These are phyloP conservation scores for Schizosaccharomyces cryophilus DNA, from an alignment of 805 yeast genomes.

Conservation along the genomic window DNA sequence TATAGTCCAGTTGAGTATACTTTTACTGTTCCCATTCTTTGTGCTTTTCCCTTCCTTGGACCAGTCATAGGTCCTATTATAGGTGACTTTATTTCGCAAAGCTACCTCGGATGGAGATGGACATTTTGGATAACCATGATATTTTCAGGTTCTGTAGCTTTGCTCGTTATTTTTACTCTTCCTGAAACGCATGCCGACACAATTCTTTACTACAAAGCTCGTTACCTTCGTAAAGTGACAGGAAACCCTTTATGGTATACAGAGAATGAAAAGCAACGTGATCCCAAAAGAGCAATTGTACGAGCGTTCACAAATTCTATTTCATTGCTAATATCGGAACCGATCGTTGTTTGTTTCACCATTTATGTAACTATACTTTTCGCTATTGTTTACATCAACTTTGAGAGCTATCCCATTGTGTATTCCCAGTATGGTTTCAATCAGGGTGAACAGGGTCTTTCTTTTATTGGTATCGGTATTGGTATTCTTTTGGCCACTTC, in stretches of 20 bases:
- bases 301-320: constrained; percentile 55
- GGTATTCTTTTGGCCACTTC: constrained; percentile 56
- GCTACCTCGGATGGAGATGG: constrained; percentile 28
- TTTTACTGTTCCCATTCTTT: constrained; percentile 69
- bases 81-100: constrained; percentile 59
- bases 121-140: constrained; percentile 85
- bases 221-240: constrained; percentile 45
- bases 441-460: constrained; percentile 58
- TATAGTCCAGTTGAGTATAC: constrained; percentile 65
- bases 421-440: constrained; percentile 50
- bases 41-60: constrained; percentile 80
- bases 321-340: constrained; percentile 48
- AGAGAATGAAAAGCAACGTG: constrained; percentile 65
- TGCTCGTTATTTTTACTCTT: constrained; percentile 42
- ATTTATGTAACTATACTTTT: constrained; percentile 70
- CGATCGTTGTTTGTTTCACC: constrained; percentile 64
- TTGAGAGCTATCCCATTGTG: constrained; percentile 84
- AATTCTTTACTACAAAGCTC: constrained; percentile 48
- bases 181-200: constrained; percentile 62
- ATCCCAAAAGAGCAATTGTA: constrained; percentile 39
- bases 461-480: constrained; percentile 72
- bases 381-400: constrained; percentile 75
- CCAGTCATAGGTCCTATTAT: constrained; percentile 78
- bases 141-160: constrained; percentile 44
- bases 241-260: constrained; percentile 73